phyloP scores from a whole-genome alignment of 331 rosid genomes.

The Rosa hybrid region DNA sequence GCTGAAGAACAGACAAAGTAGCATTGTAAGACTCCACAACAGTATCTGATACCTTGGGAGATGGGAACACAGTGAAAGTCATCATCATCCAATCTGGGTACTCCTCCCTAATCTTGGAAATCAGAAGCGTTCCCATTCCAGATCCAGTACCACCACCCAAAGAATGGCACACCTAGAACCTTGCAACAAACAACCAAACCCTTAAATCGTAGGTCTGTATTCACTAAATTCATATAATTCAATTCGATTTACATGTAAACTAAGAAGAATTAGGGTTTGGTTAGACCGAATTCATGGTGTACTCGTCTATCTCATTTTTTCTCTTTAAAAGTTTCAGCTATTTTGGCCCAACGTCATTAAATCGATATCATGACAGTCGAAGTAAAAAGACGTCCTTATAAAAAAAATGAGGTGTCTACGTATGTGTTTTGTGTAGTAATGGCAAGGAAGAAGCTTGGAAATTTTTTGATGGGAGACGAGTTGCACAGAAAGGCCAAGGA shows the following conservation, averaged over 20 bases:
- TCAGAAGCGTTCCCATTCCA: conserved; percentile 82
- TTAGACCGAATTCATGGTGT: not conserved
- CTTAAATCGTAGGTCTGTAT: not conserved
- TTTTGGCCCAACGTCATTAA: too few species aligned
- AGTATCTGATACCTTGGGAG: conserved; percentile 80
- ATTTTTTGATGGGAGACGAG: too few species aligned
- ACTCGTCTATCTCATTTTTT: too few species aligned
- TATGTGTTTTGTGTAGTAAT: too few species aligned
- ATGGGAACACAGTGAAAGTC: conserved; percentile 74
- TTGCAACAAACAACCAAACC: conserved; percentile 26
- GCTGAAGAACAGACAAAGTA: conserved; percentile 73
- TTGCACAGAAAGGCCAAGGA: too few species aligned
- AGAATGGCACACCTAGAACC: conserved; percentile 82
- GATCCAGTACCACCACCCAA: conserved; percentile 86
- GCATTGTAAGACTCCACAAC: conserved; percentile 86
- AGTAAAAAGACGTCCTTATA: too few species aligned
- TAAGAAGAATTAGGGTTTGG: not conserved
- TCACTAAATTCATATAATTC: not conserved
- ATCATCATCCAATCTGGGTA: conserved; percentile 86
- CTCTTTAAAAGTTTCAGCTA: too few species aligned
- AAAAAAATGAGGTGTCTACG: too few species aligned
- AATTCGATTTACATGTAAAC: not conserved
- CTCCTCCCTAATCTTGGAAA: conserved; percentile 76
- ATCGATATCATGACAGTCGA: too few species aligned
- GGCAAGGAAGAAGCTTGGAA: too few species aligned